These are phyloP conservation scores for Paracoccidioides brasiliensis DNA, from an alignment of 2,329 filamentous ascomycete species.

Conservation along the genomic window DNA sequence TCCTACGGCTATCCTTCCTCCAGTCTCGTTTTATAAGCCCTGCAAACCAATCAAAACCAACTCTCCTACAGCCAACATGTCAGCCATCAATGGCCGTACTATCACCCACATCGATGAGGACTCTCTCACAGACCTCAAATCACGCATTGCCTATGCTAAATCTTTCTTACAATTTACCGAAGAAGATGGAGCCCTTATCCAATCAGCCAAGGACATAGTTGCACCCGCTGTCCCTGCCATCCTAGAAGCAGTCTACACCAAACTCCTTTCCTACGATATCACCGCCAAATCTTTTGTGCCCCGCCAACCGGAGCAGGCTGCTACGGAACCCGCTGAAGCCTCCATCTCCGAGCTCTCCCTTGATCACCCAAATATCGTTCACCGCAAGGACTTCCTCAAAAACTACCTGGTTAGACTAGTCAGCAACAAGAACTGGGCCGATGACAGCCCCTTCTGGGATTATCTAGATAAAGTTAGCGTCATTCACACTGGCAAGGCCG, in stretches of 20 bases:
- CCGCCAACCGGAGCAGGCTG: slow-evolving; percentile 12
- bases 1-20: no score
- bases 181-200: slow-evolving; percentile 15
- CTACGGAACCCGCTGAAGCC: slow-evolving; percentile 1
- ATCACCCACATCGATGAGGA: slow-evolving; percentile 8
- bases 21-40: no score
- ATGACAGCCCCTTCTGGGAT: slow-evolving; percentile 17
- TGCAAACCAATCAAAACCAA: no score
- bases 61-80: neutral
- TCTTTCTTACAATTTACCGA: slow-evolving; percentile 18
- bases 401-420: slow-evolving; percentile 17
- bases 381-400: slow-evolving; percentile 20
- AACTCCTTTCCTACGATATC: slow-evolving; percentile 19
- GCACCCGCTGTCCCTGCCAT: slow-evolving; percentile 16
- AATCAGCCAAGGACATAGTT: slow-evolving; percentile 14
- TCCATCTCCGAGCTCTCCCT: slow-evolving; percentile 12
- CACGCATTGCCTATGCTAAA: slow-evolving; percentile 16
- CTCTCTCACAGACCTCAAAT: slow-evolving; percentile 5
- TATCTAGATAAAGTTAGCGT: slow-evolving; percentile 20
- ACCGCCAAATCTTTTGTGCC: slow-evolving; percentile 20
- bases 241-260: slow-evolving; percentile 19
- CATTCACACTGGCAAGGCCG: slow-evolving; percentile 18
- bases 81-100: neutral
- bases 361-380: slow-evolving; percentile 18
- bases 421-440: slow-evolving; percentile 18